These are phyloP conservation scores for Flaveria robusta DNA, from an alignment of 129 eudicot species.

Conservation along the genomic window DNA sequence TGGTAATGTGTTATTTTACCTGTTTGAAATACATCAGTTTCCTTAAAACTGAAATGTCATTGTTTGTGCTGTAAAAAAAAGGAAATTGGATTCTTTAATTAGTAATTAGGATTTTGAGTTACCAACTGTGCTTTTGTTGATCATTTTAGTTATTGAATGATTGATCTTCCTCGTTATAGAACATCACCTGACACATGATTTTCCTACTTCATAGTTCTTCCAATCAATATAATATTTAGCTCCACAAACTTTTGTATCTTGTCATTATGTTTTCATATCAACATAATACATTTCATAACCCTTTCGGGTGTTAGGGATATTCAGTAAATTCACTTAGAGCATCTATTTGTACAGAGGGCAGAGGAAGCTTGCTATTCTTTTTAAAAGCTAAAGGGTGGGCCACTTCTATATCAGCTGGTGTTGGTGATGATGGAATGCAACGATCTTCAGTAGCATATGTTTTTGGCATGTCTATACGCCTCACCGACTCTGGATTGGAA, in stretches of 20 bases:
- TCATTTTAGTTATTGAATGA: not conserved
- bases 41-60: not conserved
- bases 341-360: conserved; percentile 69
- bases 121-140: not conserved
- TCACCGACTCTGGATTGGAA: conserved; percentile 84
- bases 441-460: conserved; percentile 84
- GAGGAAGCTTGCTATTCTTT: conserved; percentile 83
- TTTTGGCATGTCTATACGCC: conserved; percentile 90
- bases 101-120: not conserved
- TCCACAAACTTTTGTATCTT: conserved; percentile 2
- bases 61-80: not conserved
- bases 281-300: conserved; percentile 2
- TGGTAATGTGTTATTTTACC: conserved; percentile 52
- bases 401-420: conserved; percentile 94
- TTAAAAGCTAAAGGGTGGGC: conserved; percentile 88
- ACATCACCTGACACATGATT: conserved; percentile 8
- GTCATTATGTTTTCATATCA: conserved; percentile 12
- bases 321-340: conserved; percentile 11
- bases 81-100: not conserved
- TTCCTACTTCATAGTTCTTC: conserved; percentile 2
- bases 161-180: not conserved
- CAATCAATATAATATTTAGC: conserved; percentile 15
- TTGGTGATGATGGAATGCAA: conserved; percentile 91
- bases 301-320: conserved; percentile 12
- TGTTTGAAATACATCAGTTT: conserved; percentile 7